Conservation (phyloP, 257 asterid species). For the Perilla frutescens region DNA sequence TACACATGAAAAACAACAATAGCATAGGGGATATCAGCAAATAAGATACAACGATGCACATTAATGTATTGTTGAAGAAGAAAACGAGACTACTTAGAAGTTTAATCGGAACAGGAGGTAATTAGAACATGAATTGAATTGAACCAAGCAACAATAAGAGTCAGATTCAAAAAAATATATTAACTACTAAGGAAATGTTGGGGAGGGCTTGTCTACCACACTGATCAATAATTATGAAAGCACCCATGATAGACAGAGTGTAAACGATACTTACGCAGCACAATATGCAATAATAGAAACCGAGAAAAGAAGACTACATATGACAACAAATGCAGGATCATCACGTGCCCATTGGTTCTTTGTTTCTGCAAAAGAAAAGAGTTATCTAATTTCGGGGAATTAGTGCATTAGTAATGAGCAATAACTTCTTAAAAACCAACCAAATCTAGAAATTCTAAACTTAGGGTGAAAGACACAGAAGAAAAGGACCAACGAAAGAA, state of each 20-base stretch:
- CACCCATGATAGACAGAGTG: conserved; percentile 21
- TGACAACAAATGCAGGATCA: conserved; percentile 98
- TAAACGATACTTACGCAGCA: conserved; percentile 78
- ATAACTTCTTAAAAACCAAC: conserved; percentile 8
- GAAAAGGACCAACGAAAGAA: conserved; percentile 16
- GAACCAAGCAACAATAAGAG: conserved; percentile 16
- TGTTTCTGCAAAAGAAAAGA: conserved; percentile 68
- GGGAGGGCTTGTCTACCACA: conserved; percentile 13
- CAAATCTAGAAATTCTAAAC: conserved; percentile 24
- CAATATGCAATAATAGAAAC: conserved; percentile 86
- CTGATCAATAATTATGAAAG: conserved; percentile 27
- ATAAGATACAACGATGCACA: not conserved
- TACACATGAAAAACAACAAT: conserved; percentile 37
- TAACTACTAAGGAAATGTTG: not conserved
- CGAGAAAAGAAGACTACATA: conserved; percentile 83
- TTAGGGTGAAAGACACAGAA: conserved; percentile 5
- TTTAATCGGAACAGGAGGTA: not conserved
- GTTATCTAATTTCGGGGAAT: not conserved
- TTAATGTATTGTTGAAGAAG: not conserved
- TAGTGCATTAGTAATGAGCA: conserved; percentile 23
- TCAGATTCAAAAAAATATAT: conserved; percentile 14
- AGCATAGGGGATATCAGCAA: conserved; percentile 35
- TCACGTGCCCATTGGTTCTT: conserved; percentile 99
- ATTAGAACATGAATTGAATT: conserved; percentile 16
- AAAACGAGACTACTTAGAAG: conserved; percentile 6